A percentile compares a stretch with the other conserved stretches of the same genome.
These are phyloP conservation scores for Epichloe bromicola DNA, from an alignment of 2,329 filamentous ascomycete genomes.

Conservation along the genomic window DNA sequence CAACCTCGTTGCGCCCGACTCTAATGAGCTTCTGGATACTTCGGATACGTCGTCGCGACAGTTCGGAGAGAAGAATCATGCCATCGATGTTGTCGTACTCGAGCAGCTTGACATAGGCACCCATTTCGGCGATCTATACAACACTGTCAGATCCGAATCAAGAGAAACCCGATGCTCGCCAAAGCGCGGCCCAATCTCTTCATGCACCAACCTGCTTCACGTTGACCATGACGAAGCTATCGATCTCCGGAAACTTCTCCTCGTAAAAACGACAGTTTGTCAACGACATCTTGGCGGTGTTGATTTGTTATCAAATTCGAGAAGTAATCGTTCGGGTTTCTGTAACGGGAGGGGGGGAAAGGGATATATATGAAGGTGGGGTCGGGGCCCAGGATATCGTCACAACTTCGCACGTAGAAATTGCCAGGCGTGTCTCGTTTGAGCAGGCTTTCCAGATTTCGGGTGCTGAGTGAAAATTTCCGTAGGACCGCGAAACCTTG, in stretches of 20 bases:
- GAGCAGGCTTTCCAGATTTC: neutral
- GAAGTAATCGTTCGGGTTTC: constrained; percentile 12
- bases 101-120: constrained; percentile 96
- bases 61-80: constrained; percentile 97
- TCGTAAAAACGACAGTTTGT: constrained; percentile 96
- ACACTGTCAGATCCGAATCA: constrained; percentile 3
- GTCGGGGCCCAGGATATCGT: constrained; percentile 12
- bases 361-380: constrained; percentile 15
- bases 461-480: neutral
- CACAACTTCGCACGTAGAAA: neutral
- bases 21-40: constrained; percentile 98
- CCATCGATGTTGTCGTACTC: constrained; percentile 99
- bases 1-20: constrained; percentile 95
- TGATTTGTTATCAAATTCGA: constrained; percentile 32
- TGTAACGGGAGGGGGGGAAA: neutral
- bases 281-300: constrained; percentile 69
- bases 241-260: constrained; percentile 89
- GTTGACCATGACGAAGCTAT: constrained; percentile 99
- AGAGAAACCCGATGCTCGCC: neutral
- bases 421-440: neutral
- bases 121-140: constrained; percentile 91
- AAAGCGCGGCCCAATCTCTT: constrained; percentile 5
- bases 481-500: neutral
- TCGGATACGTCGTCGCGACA: constrained; percentile 94
- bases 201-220: constrained; percentile 77